Conservation (phyloP, 805 yeast genomes). For the Tetrapisispora pingtungensis region DNA sequence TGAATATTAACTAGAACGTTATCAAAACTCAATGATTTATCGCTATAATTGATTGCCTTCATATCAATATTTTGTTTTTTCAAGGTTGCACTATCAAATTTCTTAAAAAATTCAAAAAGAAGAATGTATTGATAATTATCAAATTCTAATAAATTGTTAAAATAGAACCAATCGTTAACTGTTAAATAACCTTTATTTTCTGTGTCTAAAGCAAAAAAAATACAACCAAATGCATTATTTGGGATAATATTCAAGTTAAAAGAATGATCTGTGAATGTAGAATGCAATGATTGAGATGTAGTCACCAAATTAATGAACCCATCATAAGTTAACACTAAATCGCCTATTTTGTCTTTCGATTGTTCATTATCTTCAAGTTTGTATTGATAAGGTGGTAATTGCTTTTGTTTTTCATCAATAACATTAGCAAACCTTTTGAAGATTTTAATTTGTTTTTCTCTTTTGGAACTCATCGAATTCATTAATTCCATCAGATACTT, state of each 20-base stretch:
- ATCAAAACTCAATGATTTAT: conserved; percentile 32
- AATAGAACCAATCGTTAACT: conserved; percentile 62
- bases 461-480: conserved; percentile 30
- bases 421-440: conserved; percentile 35
- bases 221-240: conserved; percentile 53
- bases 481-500: conserved; percentile 32
- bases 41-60: conserved; percentile 32
- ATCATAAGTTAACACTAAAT: conserved; percentile 28
- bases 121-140: conserved; percentile 40
- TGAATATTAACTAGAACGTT: conserved; percentile 24
- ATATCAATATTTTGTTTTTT: conserved; percentile 5
- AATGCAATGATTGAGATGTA: conserved; percentile 21
- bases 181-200: conserved; percentile 57
- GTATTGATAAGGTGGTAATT: neutral
- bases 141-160: conserved; percentile 46
- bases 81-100: conserved; percentile 32
- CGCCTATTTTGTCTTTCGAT: conserved; percentile 7
- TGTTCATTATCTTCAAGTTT: neutral
- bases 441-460: conserved; percentile 33
- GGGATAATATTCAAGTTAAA: conserved; percentile 43
- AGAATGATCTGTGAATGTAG: conserved; percentile 29
- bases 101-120: conserved; percentile 44
- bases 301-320: conserved; percentile 31
- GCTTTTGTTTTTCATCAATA: conserved; percentile 19
- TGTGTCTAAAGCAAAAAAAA: conserved; percentile 74